Percentiles rank a stretch among this genome's conserved stretches.
phyloP scores from a whole-genome alignment of 306 rosid species.

The Potentilla sterilis region DNA sequence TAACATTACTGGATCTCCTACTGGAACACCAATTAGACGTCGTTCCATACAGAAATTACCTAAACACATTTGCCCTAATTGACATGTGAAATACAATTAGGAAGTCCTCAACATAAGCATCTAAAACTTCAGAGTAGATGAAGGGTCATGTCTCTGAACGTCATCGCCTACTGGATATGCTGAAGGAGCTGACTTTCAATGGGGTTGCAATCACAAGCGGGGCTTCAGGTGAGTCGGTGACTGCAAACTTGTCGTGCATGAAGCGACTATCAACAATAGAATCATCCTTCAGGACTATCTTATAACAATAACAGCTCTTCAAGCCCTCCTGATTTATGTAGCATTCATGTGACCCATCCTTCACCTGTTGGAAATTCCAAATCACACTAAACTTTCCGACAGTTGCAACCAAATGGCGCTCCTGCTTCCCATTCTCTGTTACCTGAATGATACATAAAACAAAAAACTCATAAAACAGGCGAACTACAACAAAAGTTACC shows the following conservation, averaged over 20 bases:
- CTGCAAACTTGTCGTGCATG: conserved; percentile 94
- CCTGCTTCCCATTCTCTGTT: conserved; percentile 94
- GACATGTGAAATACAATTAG: conserved; percentile 29
- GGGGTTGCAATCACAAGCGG: conserved; percentile 96
- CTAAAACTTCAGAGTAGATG: conserved; percentile 25
- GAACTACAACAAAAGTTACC: not conserved
- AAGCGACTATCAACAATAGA: conserved; percentile 94
- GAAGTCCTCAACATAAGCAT: conserved; percentile 24
- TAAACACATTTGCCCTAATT: conserved; percentile 15
- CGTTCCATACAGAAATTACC: conserved; percentile 19
- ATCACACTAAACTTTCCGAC: conserved; percentile 98
- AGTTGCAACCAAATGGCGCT: conserved; percentile 93
- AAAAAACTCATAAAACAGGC: not conserved
- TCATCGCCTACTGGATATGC: conserved; percentile 80
- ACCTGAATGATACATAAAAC: conserved; percentile 45
- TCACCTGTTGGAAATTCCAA: conserved; percentile 97
- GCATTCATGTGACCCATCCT: conserved; percentile 88
- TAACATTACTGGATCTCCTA: not conserved
- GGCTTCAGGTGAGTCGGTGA: conserved; percentile 91
- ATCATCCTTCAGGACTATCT: conserved; percentile 91
- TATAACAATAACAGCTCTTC: conserved; percentile 97
- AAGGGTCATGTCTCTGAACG: conserved; percentile 20
- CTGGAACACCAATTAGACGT: conserved; percentile 23
- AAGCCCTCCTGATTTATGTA: conserved; percentile 84
- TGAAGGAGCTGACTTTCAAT: conserved; percentile 96